Conservation (phyloP, 2,329 filamentous ascomycete species). For the Aspergillus chevalieri region DNA sequence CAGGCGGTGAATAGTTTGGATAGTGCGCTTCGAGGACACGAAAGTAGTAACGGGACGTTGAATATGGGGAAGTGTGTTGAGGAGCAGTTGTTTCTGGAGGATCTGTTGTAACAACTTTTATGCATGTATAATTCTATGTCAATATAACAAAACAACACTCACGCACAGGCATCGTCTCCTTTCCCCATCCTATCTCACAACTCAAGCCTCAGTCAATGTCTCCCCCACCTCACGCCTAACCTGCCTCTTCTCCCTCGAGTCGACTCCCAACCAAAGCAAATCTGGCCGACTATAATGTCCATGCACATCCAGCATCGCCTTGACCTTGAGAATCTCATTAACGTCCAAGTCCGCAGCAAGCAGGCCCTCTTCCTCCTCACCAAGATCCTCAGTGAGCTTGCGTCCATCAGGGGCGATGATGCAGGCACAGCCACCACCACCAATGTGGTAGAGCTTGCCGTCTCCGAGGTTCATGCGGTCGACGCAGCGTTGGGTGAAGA, state of each 20-base stretch:
- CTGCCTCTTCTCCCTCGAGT: not conserved
- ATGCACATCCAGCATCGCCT: not conserved
- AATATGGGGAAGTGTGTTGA: not conserved
- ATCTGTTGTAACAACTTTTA: not conserved
- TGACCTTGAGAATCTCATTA: slow-evolving; percentile 27
- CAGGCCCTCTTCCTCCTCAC: slow-evolving; percentile 39
- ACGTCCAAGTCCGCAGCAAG: slow-evolving; percentile 47
- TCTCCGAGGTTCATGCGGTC: slow-evolving; percentile 38
- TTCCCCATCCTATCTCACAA: not conserved
- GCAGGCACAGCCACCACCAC: slow-evolving; percentile 42
- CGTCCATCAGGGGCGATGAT: slow-evolving; percentile 49
- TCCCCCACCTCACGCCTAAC: not conserved
- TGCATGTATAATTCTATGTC: not conserved
- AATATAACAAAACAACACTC: not conserved
- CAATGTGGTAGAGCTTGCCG: slow-evolving; percentile 34
- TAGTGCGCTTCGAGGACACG: not conserved
- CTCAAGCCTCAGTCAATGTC: not conserved
- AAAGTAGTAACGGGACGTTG: not conserved
- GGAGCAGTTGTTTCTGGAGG: not conserved
- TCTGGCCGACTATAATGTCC: not conserved
- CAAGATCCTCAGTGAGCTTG: slow-evolving; percentile 33
- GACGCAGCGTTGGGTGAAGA: slow-evolving; percentile 44
- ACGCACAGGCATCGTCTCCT: not conserved
- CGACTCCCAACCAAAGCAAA: not conserved
- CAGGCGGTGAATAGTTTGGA: not conserved